Percentiles rank a stretch among this genome's conserved stretches.
Evolutionary conservation across 2,329 filamentous ascomycete species (phyloP).

Genomic region (Aspergillus niger): DNA sequence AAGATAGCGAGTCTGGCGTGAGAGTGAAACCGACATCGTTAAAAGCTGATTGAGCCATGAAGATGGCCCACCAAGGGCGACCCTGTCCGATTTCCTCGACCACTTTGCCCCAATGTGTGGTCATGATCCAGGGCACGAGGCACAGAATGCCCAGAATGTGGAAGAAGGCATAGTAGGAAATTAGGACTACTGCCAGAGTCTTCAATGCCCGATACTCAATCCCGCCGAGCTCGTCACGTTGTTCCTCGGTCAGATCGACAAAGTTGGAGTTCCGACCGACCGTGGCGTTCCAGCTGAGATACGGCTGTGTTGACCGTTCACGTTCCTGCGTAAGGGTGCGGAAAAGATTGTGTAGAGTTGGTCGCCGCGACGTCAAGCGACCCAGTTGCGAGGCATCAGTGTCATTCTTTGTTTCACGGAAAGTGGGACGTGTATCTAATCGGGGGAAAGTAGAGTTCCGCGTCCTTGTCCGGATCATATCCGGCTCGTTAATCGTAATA

Average conservation of each 20-base stretch:
- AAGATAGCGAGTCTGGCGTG: slow-evolving; percentile 90
- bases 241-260: slow-evolving; percentile 80
- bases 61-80: slow-evolving; percentile 87
- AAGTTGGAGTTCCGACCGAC: slow-evolving; percentile 93
- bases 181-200: slow-evolving; percentile 75
- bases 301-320: slow-evolving; percentile 67
- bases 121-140: slow-evolving; percentile 77
- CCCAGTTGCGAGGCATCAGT: slow-evolving; percentile 28
- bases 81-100: slow-evolving; percentile 65
- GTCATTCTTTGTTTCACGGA: slow-evolving; percentile 34
- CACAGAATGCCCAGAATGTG: slow-evolving; percentile 73
- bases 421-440: slow-evolving; percentile 39
- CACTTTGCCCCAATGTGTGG: slow-evolving; percentile 63
- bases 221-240: slow-evolving; percentile 91
- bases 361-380: slow-evolving; percentile 29
- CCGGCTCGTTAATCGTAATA: slow-evolving; percentile 53
- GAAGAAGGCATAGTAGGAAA: slow-evolving; percentile 80
- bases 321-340: slow-evolving; percentile 42
- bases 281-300: slow-evolving; percentile 91
- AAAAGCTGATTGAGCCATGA: slow-evolving; percentile 83
- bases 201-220: slow-evolving; percentile 95
- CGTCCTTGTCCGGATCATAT: slow-evolving; percentile 37
- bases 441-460: slow-evolving; percentile 42
- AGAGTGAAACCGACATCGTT: slow-evolving; percentile 94
- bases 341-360: slow-evolving; percentile 36